These are phyloP conservation scores for Nothomitra cinnamomea DNA, from an alignment of 2,329 filamentous ascomycete genomes.

Conservation along the genomic window DNA sequence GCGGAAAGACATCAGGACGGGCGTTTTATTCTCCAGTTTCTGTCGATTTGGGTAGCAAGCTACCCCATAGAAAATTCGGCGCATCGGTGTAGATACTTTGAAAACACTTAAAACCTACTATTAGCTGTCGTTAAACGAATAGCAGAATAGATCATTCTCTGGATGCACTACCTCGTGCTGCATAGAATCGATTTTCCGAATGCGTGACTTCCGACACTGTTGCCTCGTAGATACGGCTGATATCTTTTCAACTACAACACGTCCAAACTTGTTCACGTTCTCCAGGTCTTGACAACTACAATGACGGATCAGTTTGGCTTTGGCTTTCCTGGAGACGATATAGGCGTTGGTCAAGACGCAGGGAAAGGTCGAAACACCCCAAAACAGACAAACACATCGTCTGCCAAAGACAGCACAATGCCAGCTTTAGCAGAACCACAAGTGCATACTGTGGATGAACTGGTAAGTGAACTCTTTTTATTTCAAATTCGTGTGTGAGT, in stretches of 20 bases:
- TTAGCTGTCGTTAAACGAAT: background rate
- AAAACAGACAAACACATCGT: too few relatives aligned
- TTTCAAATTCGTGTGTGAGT: background rate
- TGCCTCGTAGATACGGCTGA: too few relatives aligned
- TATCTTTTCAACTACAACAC: too few relatives aligned
- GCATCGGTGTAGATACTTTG: background rate
- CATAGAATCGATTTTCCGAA: too few relatives aligned
- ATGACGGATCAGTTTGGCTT: constrained; percentile 33
- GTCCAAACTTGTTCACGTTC: too few relatives aligned
- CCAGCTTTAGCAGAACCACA: background rate
- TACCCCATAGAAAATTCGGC: background rate
- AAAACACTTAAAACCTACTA: background rate
- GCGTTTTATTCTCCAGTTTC: too few relatives aligned
- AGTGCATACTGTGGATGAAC: constrained; percentile 2
- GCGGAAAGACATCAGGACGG: too few relatives aligned
- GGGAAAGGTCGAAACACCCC: background rate
- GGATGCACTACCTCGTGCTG: too few relatives aligned
- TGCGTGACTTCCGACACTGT: too few relatives aligned
- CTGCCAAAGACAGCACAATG: too few relatives aligned
- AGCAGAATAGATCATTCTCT: too few relatives aligned
- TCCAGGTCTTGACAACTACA: constrained; percentile 5
- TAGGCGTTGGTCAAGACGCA: constrained; percentile 21
- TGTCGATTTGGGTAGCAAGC: background rate
- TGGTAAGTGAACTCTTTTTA: constrained; percentile 1
- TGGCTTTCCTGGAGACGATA: constrained; percentile 41